These are phyloP conservation scores for Begonia masoniana DNA, from an alignment of 306 rosid genomes.

Conservation along the genomic window DNA sequence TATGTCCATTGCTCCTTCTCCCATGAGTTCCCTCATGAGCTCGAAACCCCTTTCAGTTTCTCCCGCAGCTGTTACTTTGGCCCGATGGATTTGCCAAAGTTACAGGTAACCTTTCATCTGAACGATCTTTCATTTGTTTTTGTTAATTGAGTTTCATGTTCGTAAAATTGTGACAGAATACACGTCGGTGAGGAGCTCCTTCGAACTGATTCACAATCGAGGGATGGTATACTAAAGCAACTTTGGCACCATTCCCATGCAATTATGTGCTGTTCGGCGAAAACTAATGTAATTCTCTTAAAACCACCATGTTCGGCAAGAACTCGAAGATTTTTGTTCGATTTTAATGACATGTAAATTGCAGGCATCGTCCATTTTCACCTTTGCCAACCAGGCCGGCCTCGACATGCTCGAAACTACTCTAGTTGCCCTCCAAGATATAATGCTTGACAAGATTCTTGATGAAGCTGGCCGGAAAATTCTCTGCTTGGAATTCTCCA, in stretches of 20 bases:
- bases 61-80: conserved; percentile 86
- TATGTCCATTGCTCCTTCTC: conserved; percentile 91
- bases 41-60: conserved; percentile 73
- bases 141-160: not conserved
- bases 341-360: not conserved
- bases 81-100: conserved; percentile 74
- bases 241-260: conserved; percentile 96
- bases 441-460: conserved; percentile 85
- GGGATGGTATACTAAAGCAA: conserved; percentile 72
- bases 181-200: conserved; percentile 70
- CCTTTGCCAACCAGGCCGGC: conserved; percentile 94
- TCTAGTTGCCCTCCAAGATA: conserved; percentile 89
- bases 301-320: no score
- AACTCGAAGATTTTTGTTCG: no score
- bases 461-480: conserved; percentile 81
- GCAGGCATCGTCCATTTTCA: conserved; percentile 89
- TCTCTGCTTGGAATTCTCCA: conserved; percentile 84
- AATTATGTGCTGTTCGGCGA: conserved; percentile 85
- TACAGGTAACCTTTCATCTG: conserved; percentile 35
- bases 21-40: conserved; percentile 40
- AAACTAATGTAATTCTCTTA: conserved; percentile 41
- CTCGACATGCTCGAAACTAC: conserved; percentile 98
- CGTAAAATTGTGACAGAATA: conserved; percentile 25
- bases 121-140: not conserved
- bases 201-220: conserved; percentile 32